A percentile compares a stretch with the other conserved stretches of the same genome.
Evolutionary conservation across 108 stramenopile species (phyloP).

Genomic region (Chaetoceros tenuissimus): DNA sequence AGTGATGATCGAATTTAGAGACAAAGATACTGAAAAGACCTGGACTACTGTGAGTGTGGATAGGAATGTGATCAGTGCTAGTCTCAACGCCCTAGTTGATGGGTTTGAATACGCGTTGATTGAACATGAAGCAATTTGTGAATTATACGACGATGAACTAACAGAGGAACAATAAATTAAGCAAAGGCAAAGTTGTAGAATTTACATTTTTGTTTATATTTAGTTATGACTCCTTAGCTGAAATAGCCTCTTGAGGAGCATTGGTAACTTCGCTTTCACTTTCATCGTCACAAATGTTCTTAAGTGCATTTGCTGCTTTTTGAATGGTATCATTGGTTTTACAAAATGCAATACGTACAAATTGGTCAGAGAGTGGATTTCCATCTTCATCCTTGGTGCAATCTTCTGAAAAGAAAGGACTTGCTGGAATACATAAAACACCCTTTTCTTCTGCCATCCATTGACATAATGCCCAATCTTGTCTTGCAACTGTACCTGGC

Average conservation of each 20-base stretch:
- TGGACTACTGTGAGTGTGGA: conserved; percentile 95
- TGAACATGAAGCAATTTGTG: conserved; percentile 38
- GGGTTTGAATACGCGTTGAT: conserved; percentile 91
- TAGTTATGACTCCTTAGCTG: too few relatives aligned
- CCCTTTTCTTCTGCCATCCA: conserved; percentile 93
- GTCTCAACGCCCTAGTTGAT: conserved; percentile 86
- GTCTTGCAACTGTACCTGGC: conserved; percentile 59
- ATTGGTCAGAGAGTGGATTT: conserved; percentile 61
- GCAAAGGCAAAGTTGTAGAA: too few relatives aligned
- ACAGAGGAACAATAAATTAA: not conserved
- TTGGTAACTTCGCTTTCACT: not conserved
- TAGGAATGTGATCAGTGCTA: conserved; percentile 87
- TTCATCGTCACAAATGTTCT: not conserved
- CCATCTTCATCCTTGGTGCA: conserved; percentile 17
- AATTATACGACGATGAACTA: conserved; percentile 16
- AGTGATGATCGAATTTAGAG: conserved; percentile 82
- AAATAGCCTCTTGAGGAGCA: too few relatives aligned
- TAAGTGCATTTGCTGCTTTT: conserved; percentile 61
- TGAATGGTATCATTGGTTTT: conserved; percentile 90
- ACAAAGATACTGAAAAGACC: conserved; percentile 22
- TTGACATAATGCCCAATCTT: conserved; percentile 87
- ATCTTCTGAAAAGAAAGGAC: conserved; percentile 84
- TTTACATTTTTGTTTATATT: too few relatives aligned
- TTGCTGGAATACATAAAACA: conserved; percentile 90
- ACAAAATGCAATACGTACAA: conserved; percentile 96